Evolutionary conservation across 306 rosid species (phyloP), one percentile per base, ranked within the genome.

Genomic region (Benincasa hispida): DNA sequence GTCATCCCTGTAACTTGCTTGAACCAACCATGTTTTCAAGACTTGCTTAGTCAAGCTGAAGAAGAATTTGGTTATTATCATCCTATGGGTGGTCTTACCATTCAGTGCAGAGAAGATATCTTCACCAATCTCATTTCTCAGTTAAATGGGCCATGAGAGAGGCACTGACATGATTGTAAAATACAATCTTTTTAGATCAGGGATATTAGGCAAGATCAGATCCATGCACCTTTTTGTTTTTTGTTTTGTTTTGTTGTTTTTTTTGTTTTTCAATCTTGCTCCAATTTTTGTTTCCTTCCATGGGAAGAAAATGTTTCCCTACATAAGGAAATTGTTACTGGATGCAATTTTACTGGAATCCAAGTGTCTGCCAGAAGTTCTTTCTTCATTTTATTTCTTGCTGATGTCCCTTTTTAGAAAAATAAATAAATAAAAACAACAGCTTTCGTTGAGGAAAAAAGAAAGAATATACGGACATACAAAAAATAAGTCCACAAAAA

Each of bases 31-130:
- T 84, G 78, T 9, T 87, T 87, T 27, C 77, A 80, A 56, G 67
- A 78, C 8, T 74, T 82, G 50, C 80, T 84, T 3, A 78, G 79
- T 27, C 82, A 72, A 48, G 81, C 69, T 53, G 83, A 86, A 68
- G 85, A 86, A 45, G 87, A 86, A 67, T 83, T 86, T 32, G 89
- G 85, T 34, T 82, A 55, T 53, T 21, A 70, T 41, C 84, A 85
- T 78, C 86, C 84, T 10, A 85, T 77, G 70, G 88, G 82, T 27
- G 81, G 82, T 41, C 79, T 85, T 50, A 81, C 87, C 35, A 82
- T 87, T 74, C 86, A 82, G 11, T 81, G 84, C 73, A 42, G 21
- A 54, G 78, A 74, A 21, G 66, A 74, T 28, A n/a, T 30, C 50
- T 74, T 74, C 54, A 10, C 19, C 8, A 21, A 74, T 74, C 65